A percentile compares a stretch with the other conserved stretches of the same genome.
Conservation (phyloP, 192 early-diverging fungal species). For the Rhizoclosmatium sp. region DNA sequence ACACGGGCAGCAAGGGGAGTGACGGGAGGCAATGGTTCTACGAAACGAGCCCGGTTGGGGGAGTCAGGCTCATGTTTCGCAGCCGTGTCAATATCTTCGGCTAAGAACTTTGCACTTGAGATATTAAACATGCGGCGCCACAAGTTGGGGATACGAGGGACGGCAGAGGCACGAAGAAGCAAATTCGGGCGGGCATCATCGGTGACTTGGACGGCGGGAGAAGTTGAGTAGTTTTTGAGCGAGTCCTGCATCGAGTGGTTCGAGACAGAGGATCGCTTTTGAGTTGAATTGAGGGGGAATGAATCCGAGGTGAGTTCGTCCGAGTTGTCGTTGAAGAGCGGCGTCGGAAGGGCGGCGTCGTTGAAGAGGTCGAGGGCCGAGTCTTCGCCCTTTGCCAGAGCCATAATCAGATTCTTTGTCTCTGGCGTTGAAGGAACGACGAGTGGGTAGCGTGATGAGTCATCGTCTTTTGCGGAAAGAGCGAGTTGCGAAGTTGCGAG, state of each 20-base stretch:
- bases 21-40: constrained; percentile 7
- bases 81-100: constrained; percentile 29
- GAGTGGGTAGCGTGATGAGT: background rate
- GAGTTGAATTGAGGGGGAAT: background rate
- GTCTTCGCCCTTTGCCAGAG: constrained; percentile 18
- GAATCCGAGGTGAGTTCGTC: background rate
- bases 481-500: background rate
- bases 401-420: constrained; percentile 21
- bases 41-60: constrained; percentile 22
- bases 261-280: background rate
- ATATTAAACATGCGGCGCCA: constrained; percentile 35
- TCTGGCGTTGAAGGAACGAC: constrained; percentile 26
- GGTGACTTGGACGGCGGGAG: background rate
- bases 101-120: constrained; percentile 17
- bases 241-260: background rate
- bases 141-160: constrained; percentile 21
- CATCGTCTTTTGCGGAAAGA: background rate
- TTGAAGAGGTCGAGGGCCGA: background rate
- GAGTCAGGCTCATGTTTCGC: constrained; percentile 8
- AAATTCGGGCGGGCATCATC: constrained; percentile 8
- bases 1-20: constrained; percentile 23
- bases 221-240: background rate
- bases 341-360: background rate
- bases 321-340: background rate
- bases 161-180: constrained; percentile 10